phyloP scores from a whole-genome alignment of 208 protist genomes.

The Wallacemonas sp. region DNA sequence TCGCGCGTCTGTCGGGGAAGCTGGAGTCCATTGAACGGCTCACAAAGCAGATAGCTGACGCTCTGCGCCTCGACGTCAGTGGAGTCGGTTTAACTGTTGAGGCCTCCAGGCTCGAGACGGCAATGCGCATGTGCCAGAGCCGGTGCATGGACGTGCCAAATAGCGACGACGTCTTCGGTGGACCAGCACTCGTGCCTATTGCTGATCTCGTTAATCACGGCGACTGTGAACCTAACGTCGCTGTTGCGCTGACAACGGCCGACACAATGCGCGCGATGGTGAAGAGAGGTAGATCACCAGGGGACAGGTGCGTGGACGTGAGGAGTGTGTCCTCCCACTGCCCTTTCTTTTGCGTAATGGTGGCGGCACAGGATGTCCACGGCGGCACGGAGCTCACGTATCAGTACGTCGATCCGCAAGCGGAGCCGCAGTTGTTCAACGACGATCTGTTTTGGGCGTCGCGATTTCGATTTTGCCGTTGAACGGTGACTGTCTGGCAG shows the following conservation, averaged over 20 bases:
- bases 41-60: constrained; percentile 20
- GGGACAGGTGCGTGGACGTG: neutral
- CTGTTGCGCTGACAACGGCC: constrained; percentile 15
- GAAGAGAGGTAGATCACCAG: neutral
- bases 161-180: constrained; percentile 61
- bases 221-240: constrained; percentile 37
- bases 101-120: constrained; percentile 25
- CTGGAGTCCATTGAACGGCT: constrained; percentile 31
- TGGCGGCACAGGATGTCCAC: constrained; percentile 26
- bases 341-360: constrained; percentile 54
- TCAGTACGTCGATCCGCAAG: constrained; percentile 40
- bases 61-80: constrained; percentile 17
- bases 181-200: constrained; percentile 72
- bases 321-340: constrained; percentile 1
- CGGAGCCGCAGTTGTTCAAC: constrained; percentile 31
- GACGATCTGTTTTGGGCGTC: constrained; percentile 64
- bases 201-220: constrained; percentile 80
- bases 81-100: constrained; percentile 19
- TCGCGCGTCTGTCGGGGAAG: constrained; percentile 1
- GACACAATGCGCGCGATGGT: neutral
- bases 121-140: constrained; percentile 58
- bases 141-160: constrained; percentile 67
- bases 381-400: constrained; percentile 56
- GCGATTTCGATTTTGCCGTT: constrained; percentile 53
- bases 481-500: too few relatives aligned